Evolutionary conservation across 2,329 filamentous ascomycete genomes (phyloP).

Genomic region (Hypomyces perniciosus): DNA sequence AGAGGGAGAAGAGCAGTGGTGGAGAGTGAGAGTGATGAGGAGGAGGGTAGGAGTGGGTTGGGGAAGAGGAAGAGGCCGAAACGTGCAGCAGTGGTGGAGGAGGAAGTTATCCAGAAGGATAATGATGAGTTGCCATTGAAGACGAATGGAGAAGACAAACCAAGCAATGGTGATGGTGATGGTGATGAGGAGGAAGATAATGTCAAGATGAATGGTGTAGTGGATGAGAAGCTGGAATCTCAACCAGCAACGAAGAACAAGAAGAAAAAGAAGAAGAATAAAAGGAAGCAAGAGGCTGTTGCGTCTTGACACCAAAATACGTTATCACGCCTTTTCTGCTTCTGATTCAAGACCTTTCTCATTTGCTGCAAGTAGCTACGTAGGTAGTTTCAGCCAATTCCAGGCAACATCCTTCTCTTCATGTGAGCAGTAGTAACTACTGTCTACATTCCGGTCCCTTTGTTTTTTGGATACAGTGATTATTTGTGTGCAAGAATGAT

Average conservation of each 20-base stretch:
- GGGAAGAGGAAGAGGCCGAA: conserved; percentile 32
- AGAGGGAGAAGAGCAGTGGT: conserved; percentile 12
- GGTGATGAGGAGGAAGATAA: conserved; percentile 17
- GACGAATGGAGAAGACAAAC: background rate
- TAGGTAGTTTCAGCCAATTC: too few relatives aligned
- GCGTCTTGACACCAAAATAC: background rate
- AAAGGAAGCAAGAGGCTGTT: background rate
- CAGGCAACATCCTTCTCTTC: too few relatives aligned
- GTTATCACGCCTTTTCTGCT: background rate
- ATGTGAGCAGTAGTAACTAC: too few relatives aligned
- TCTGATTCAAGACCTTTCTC: too few relatives aligned
- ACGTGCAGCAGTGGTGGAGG: conserved; percentile 1
- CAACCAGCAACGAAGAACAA: conserved; percentile 15
- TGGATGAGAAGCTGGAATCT: too few relatives aligned
- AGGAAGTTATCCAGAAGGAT: conserved; percentile 6
- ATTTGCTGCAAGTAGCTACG: too few relatives aligned
- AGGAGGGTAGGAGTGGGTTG: conserved; percentile 32
- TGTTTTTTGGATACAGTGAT: too few relatives aligned
- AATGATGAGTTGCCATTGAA: background rate
- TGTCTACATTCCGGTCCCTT: too few relatives aligned
- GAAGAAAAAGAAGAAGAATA: conserved; percentile 22
- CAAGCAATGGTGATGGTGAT: conserved; percentile 21
- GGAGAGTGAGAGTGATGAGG: conserved; percentile 31
- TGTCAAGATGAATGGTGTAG: conserved; percentile 6
- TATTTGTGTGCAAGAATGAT: too few relatives aligned